phyloP scores from a whole-genome alignment of 495 filamentous ascomycete species.

The Neurospora sp. region DNA sequence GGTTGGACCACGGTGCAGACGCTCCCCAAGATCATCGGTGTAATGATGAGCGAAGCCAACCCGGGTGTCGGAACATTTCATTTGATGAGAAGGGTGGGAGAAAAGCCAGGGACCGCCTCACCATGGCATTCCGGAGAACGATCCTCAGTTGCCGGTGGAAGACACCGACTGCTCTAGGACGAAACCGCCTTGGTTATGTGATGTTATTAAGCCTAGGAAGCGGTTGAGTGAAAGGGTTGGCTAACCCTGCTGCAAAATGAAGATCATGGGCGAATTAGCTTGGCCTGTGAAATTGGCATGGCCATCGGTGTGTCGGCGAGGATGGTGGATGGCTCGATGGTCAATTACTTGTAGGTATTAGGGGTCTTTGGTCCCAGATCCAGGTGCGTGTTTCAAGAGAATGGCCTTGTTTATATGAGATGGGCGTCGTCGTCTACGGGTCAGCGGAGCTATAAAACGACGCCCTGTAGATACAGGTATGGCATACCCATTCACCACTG shows the following conservation, averaged over 20 bases:
- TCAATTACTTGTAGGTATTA: background rate
- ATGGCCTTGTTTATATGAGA: background rate
- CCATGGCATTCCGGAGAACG: slow-evolving; percentile 7
- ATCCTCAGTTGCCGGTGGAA: slow-evolving; percentile 18
- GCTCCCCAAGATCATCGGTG: background rate
- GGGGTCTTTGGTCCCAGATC: background rate
- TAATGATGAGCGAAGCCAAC: background rate
- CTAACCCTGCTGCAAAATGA: background rate
- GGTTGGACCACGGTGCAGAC: background rate
- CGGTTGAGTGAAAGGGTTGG: background rate
- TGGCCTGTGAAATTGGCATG: background rate
- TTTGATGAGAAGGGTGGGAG: background rate
- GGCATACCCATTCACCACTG: background rate
- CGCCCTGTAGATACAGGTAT: slow-evolving; percentile 1
- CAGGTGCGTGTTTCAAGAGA: background rate
- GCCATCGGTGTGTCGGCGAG: background rate
- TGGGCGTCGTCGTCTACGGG: background rate
- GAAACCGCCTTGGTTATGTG: background rate
- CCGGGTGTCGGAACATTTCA: background rate
- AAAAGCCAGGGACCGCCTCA: slow-evolving; percentile 1
- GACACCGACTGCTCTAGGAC: slow-evolving; percentile 8
- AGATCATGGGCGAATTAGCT: background rate
- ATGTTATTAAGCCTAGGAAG: background rate
- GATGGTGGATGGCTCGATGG: background rate
- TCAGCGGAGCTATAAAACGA: slow-evolving; percentile 4